Evolutionary conservation across 1,139 yeast species (phyloP).

Genomic region (Saccharomyces hybrid): DNA sequence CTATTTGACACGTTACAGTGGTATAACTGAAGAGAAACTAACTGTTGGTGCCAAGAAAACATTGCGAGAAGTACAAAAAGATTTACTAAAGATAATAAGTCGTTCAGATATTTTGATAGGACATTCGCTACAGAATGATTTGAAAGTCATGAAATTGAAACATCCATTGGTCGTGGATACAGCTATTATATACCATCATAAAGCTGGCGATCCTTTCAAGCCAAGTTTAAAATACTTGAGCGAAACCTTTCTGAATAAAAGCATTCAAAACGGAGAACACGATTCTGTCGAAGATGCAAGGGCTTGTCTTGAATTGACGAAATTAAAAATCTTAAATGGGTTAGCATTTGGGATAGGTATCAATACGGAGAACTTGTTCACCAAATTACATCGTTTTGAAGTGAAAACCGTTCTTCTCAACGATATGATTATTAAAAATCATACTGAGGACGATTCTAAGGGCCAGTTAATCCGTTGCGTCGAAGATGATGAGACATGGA

Average conservation of each 20-base stretch:
- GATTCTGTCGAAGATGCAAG: constrained; percentile 80
- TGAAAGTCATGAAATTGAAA: constrained; percentile 49
- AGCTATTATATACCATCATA: constrained; percentile 58
- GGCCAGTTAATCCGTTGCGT: constrained; percentile 39
- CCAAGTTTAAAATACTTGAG: constrained; percentile 72
- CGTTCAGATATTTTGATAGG: constrained; percentile 56
- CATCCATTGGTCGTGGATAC: constrained; percentile 69
- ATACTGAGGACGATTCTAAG: constrained; percentile 9
- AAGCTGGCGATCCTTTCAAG: constrained; percentile 69
- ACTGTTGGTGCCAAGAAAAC: constrained; percentile 52
- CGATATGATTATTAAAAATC: constrained; percentile 22
- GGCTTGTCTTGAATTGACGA: constrained; percentile 72
- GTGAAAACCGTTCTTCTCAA: constrained; percentile 38
- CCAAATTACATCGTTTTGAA: constrained; percentile 30
- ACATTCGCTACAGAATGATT: constrained; percentile 66
- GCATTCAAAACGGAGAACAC: constrained; percentile 72
- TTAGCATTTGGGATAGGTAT: constrained; percentile 50
- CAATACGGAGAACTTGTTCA: constrained; percentile 38
- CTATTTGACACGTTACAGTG: constrained; percentile 77
- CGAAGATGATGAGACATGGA: constrained; percentile 54
- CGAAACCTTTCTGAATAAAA: constrained; percentile 43
- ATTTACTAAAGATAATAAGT: constrained; percentile 41
- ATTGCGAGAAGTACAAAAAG: constrained; percentile 56
- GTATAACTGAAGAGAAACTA: constrained; percentile 68
- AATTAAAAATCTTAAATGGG: constrained; percentile 63